Base-by-base conservation (phyloP, 805 yeast species). In the Candida incommunis region DNA sequence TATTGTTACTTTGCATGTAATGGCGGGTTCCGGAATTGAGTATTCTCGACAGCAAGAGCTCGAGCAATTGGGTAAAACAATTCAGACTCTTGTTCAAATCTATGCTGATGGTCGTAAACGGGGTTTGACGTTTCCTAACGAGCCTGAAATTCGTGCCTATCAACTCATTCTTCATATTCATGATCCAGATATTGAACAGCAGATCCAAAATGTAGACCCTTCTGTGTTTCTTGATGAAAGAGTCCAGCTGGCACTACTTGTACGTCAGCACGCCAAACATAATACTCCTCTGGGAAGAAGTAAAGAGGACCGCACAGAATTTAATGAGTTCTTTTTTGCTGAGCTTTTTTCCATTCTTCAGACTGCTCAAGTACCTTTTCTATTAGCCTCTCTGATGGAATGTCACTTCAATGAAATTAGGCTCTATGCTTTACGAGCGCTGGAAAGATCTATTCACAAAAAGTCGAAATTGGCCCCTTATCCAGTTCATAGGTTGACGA, bases 1-100 rank as follows among this genome's bases (percentile, higher is more conserved):
- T 59, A 70, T 90, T 22, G 58, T 85, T 15, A 79, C 83, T 1
- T 63, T 88, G 31, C 97, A 92, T 62, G 64, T 82, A 1, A 87
- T 92, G 96, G 82, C 95, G 0, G 82, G 80, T 24, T 62, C 74
- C 7, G 71, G 67, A 26, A 66, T 69, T 2, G 94, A 86, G 47
- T 88, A 80, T 58, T 87, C 95, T 5, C 83, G 83, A 53, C 98
- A 92, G 59, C 98, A 92, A 62, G 98, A 92, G 64, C 59, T 90
- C 16, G 98, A 92, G 60, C 98, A 92, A 59, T 73, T 92, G 59
- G 87, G 84, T 57, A 92, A 92, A 56, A 83, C 96, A 0, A 61
- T 92, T 41, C 95, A 90, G 56, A 83, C 97, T 0, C 65, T 92
- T 27, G 73, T 83, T 2, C 96, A 92, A 57, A 83, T 87, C 58